Percentiles rank a stretch among this genome's conserved stretches.
Evolutionary conservation across 495 filamentous ascomycete species (phyloP).

Genomic region (Podospora appendiculata): DNA sequence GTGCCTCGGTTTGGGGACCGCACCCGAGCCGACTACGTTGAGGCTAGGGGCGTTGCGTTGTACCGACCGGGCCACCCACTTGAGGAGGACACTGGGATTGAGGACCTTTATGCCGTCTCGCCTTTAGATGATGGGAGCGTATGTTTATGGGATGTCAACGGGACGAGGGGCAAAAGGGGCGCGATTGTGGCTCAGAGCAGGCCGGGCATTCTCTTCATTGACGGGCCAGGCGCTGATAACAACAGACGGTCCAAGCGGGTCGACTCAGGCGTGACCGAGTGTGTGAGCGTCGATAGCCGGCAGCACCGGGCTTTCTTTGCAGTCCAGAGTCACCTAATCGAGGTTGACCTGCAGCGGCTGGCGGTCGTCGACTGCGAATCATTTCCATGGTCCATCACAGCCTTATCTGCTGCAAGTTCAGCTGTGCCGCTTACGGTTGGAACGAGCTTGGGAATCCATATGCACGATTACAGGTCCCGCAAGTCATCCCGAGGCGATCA

Average conservation of each 20-base stretch:
- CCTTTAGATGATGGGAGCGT: constrained; percentile 82
- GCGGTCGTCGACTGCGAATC: constrained; percentile 60
- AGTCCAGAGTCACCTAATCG: constrained; percentile 64
- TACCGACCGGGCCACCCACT: constrained; percentile 40
- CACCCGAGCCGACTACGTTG: constrained; percentile 27
- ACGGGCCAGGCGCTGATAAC: constrained; percentile 38
- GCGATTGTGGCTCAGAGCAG: constrained; percentile 56
- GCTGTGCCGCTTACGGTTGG: constrained; percentile 77
- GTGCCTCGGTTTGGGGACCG: constrained; percentile 20
- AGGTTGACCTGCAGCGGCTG: constrained; percentile 76
- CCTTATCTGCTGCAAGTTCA: constrained; percentile 68
- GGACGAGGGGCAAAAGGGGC: constrained; percentile 51
- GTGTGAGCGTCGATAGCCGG: constrained; percentile 69
- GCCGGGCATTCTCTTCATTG: constrained; percentile 53
- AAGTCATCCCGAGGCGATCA: constrained; percentile 11
- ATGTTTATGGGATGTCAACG: constrained; percentile 76
- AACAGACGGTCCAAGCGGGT: constrained; percentile 36
- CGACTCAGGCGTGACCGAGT: constrained; percentile 69
- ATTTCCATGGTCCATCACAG: constrained; percentile 78
- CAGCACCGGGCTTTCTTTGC: constrained; percentile 71
- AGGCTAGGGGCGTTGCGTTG: constrained; percentile 60
- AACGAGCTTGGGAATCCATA: constrained; percentile 73
- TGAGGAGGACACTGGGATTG: constrained; percentile 36
- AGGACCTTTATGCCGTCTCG: constrained; percentile 56
- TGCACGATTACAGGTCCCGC: constrained; percentile 64